These are phyloP conservation scores for Trichoderma sp. DNA, from an alignment of 2,329 filamentous ascomycete genomes.

Conservation along the genomic window DNA sequence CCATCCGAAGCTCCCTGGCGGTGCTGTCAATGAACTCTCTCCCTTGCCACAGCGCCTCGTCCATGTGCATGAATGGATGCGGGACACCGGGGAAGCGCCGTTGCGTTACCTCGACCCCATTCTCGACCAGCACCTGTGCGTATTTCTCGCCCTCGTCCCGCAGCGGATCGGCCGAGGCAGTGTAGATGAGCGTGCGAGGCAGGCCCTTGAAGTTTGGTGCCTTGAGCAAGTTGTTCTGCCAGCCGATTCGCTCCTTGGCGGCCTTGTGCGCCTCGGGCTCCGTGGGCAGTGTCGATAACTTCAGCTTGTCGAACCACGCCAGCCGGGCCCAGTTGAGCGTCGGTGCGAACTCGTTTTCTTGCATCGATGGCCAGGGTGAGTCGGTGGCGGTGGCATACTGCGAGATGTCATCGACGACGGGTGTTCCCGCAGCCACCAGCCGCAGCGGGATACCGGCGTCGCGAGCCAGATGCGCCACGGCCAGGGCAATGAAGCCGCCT, in stretches of 20 bases:
- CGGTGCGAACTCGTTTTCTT: slow-evolving; percentile 41
- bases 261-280: slow-evolving; percentile 19
- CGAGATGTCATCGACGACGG: slow-evolving; percentile 41
- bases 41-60: slow-evolving; percentile 37
- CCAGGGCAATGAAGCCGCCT: slow-evolving; percentile 41
- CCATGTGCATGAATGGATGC: slow-evolving; percentile 51
- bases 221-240: slow-evolving; percentile 34
- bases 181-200: slow-evolving; percentile 40
- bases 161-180: slow-evolving; percentile 44
- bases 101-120: slow-evolving; percentile 45
- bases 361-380: slow-evolving; percentile 41
- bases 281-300: slow-evolving; percentile 28
- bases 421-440: slow-evolving; percentile 40
- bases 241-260: slow-evolving; percentile 24
- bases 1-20: slow-evolving; percentile 32
- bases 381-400: slow-evolving; percentile 35
- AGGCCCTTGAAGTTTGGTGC: slow-evolving; percentile 36
- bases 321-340: slow-evolving; percentile 44
- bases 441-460: slow-evolving; percentile 38
- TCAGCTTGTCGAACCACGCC: slow-evolving; percentile 40
- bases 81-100: slow-evolving; percentile 47
- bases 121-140: slow-evolving; percentile 39
- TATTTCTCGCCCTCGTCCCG: slow-evolving; percentile 50
- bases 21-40: slow-evolving; percentile 35
- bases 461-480: slow-evolving; percentile 40